A percentile compares a stretch with the other conserved stretches of the same genome.
phyloP scores from a whole-genome alignment of 2,329 filamentous ascomycete species.

The Apiospora pterosperma region DNA sequence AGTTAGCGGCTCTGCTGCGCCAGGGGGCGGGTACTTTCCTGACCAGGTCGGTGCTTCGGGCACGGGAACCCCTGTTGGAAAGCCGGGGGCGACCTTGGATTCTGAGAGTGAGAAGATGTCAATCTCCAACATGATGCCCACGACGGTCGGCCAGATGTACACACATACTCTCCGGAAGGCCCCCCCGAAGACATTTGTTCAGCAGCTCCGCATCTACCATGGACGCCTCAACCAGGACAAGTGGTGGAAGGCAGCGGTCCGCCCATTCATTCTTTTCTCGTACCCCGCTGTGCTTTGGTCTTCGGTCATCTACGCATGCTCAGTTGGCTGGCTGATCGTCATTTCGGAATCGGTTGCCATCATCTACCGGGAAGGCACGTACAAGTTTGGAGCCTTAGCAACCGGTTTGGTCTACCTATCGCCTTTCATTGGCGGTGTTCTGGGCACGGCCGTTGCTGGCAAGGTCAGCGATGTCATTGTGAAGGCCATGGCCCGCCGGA shows the following conservation, averaged over 20 bases:
- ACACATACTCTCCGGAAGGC: conserved; percentile 66
- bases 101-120: conserved; percentile 40
- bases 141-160: conserved; percentile 50
- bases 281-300: conserved; percentile 93
- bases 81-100: no score
- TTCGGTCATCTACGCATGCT: conserved; percentile 77
- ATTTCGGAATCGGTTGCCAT: conserved; percentile 82
- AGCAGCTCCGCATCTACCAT: conserved; percentile 74
- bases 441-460: conserved; percentile 90
- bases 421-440: conserved; percentile 81
- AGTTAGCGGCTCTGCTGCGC: background rate
- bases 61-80: conserved; percentile 1
- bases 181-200: conserved; percentile 66
- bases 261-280: conserved; percentile 81
- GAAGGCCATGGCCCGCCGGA: conserved; percentile 74
- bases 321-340: conserved; percentile 93
- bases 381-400: conserved; percentile 78
- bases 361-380: conserved; percentile 70
- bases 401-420: conserved; percentile 86
- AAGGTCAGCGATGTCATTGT: conserved; percentile 85
- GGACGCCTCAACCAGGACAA: conserved; percentile 74
- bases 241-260: conserved; percentile 73
- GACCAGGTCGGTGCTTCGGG: background rate
- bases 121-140: conserved; percentile 28
- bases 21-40: background rate